These are phyloP conservation scores for Zygnema circumcarinatum DNA, from an alignment of 139 green algal genomes.

Conservation along the genomic window DNA sequence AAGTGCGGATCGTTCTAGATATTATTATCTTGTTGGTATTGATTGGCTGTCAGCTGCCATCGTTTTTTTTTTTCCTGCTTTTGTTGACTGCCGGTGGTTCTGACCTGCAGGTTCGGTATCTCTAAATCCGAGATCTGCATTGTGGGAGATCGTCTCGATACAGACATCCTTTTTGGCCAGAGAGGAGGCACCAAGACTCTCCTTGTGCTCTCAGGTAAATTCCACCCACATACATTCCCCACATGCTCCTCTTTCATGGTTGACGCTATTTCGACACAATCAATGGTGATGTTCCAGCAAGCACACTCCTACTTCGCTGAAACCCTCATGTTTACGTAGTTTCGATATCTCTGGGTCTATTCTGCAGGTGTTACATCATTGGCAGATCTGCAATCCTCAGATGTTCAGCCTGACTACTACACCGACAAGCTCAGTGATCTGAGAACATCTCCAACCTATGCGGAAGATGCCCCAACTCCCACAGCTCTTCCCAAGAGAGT, in stretches of 20 bases:
- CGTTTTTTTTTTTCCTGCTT: not conserved
- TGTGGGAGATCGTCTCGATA: constrained; percentile 98
- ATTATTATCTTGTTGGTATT: too few relatives aligned
- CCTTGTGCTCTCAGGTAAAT: constrained; percentile 80
- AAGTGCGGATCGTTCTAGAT: too few relatives aligned
- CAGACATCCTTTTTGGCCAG: constrained; percentile 98
- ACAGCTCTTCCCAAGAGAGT: not conserved
- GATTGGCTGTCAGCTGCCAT: not conserved
- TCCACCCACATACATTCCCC: not conserved
- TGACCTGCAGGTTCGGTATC: constrained; percentile 59
- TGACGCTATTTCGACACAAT: too few relatives aligned
- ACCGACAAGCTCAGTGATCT: not conserved
- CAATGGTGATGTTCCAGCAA: not conserved
- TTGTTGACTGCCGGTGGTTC: too few relatives aligned
- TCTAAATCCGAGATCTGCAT: constrained; percentile 93
- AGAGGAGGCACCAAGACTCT: constrained; percentile 88
- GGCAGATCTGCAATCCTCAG: not conserved
- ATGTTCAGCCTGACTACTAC: constrained; percentile 11
- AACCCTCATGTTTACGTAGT: not conserved
- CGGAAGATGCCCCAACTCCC: not conserved
- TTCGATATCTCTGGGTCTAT: too few relatives aligned
- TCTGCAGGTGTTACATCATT: constrained; percentile 20
- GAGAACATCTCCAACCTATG: not conserved
- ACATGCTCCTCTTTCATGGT: too few relatives aligned
- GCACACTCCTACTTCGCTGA: not conserved